These are phyloP conservation scores for Pseudozyma flocculosa DNA, from an alignment of 1,284 basidiomycete genomes.

Conservation along the genomic window DNA sequence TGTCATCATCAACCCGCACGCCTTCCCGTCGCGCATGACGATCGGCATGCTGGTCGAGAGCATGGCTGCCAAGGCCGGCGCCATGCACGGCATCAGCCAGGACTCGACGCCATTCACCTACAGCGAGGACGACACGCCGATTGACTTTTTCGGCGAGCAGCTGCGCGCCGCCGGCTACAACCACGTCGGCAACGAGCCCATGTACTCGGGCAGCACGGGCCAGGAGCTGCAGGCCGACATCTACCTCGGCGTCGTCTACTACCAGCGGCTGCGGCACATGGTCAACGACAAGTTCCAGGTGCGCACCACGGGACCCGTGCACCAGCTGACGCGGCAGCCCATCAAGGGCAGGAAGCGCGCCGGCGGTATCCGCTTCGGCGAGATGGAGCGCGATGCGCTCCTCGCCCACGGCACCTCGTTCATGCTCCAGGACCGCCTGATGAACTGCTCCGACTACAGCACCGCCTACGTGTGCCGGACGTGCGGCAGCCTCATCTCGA, in stretches of 20 bases:
- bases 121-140: constrained; percentile 89
- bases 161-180: constrained; percentile 93
- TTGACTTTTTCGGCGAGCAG: constrained; percentile 96
- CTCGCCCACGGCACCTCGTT: constrained; percentile 98
- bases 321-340: constrained; percentile 91
- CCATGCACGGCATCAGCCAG: constrained; percentile 96
- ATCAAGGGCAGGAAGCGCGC: constrained; percentile 98
- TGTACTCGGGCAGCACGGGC: constrained; percentile 99
- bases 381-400: constrained; percentile 99
- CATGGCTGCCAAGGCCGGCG: constrained; percentile 96
- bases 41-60: constrained; percentile 99
- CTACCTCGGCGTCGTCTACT: constrained; percentile 96
- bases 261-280: constrained; percentile 98
- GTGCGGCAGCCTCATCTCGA: constrained; percentile 90
- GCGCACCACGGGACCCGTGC: constrained; percentile 93
- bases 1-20: constrained; percentile 99
- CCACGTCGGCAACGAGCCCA: constrained; percentile 98
- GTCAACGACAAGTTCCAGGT: constrained; percentile 99
- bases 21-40: constrained; percentile 99
- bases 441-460: constrained; percentile 99
- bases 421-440: constrained; percentile 93
- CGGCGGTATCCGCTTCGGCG: constrained; percentile 98
- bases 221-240: constrained; percentile 98
- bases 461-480: constrained; percentile 96
- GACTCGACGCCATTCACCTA: constrained; percentile 84